Base-by-base conservation (phyloP, 768 basidiomycete genomes). In the Gelatoporia subvermispora region DNA sequence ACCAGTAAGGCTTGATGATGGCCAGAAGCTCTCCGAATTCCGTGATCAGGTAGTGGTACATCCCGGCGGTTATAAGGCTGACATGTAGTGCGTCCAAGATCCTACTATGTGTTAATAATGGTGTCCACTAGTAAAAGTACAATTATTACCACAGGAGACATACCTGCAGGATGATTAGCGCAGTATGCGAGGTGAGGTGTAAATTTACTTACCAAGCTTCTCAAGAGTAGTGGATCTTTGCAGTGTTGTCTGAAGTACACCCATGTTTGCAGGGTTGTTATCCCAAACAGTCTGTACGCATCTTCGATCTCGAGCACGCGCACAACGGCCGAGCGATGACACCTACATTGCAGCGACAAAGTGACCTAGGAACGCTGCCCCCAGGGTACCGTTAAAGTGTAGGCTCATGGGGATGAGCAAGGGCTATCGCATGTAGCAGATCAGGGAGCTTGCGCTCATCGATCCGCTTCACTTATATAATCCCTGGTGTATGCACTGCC, bases 311-410 rank as follows among this genome's bases (percentile, higher is more conserved):
- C 21, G 36, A 37, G 37, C 15, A 17, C 43, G 28, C 22, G 41
- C 7, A 35, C 22, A 8, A 37, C 8, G 17, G n/a, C 13, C 16
- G 17, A 24, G 35, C 25, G 35, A 36, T 13, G 20, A 21, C 23
- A 48, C 56, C 23, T 40, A 58, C 57, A 55, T 13, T 1, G 45
- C 47, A 7, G 51, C 49, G 2, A 47, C 49, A 23, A 51, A 42
- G 18, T 58, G 57, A 3, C 57, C 53, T 3, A 58, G 47, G 34
- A 58, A 58, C 7, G 53, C 53, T 1, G 54, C 57, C 1, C 57
- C 57, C 24, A 58, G 49, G 15, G 57, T 58, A 47, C 39, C 36
- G 43, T 58, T 45, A 36, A 55, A 50, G 7, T 25, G 28, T 13
- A 31, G 28, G 28, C 28, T 31, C 28, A 31, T 31, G 28, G 28